These are phyloP conservation scores for Clathrus columnatus DNA, from an alignment of 768 basidiomycete genomes.

Conservation along the genomic window DNA sequence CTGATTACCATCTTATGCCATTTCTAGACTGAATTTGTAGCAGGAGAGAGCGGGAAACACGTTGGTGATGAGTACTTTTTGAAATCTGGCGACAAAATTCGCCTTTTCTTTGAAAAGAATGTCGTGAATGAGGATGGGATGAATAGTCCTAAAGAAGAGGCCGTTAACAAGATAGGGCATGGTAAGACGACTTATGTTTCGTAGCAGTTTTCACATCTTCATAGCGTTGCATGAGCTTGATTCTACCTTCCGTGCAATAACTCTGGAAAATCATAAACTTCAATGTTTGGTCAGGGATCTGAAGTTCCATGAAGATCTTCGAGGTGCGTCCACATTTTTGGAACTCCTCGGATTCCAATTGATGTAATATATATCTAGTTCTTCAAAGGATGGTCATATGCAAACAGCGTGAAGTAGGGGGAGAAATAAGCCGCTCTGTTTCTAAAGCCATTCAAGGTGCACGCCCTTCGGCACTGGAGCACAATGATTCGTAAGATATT, in stretches of 20 bases:
- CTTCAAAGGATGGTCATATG: slow-evolving; percentile 94
- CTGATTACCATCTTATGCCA: background rate
- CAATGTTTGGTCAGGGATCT: slow-evolving; percentile 66
- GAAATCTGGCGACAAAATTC: slow-evolving; percentile 86
- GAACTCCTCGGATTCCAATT: background rate
- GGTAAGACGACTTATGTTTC: slow-evolving; percentile 34
- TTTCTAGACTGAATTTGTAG: slow-evolving; percentile 80
- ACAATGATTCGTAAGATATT: slow-evolving; percentile 80
- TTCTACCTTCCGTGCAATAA: slow-evolving; percentile 67
- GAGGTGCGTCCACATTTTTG: slow-evolving; percentile 40
- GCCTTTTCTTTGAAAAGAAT: slow-evolving; percentile 89
- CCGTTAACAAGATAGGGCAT: slow-evolving; percentile 94
- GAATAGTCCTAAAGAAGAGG: slow-evolving; percentile 56
- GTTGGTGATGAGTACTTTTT: slow-evolving; percentile 93
- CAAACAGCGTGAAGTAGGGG: slow-evolving; percentile 90
- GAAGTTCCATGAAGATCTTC: slow-evolving; percentile 77
- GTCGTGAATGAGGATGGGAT: slow-evolving; percentile 68
- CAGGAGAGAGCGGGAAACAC: slow-evolving; percentile 59
- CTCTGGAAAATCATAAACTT: slow-evolving; percentile 69
- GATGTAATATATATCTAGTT: slow-evolving; percentile 34
- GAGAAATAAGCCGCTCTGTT: slow-evolving; percentile 52
- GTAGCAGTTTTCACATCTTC: background rate
- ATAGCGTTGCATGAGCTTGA: slow-evolving; percentile 81
- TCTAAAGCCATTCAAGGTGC: background rate
- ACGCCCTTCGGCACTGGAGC: slow-evolving; percentile 63